These are phyloP conservation scores for Colletotrichum sp. DNA, from an alignment of 2,329 filamentous ascomycete species.

Conservation along the genomic window DNA sequence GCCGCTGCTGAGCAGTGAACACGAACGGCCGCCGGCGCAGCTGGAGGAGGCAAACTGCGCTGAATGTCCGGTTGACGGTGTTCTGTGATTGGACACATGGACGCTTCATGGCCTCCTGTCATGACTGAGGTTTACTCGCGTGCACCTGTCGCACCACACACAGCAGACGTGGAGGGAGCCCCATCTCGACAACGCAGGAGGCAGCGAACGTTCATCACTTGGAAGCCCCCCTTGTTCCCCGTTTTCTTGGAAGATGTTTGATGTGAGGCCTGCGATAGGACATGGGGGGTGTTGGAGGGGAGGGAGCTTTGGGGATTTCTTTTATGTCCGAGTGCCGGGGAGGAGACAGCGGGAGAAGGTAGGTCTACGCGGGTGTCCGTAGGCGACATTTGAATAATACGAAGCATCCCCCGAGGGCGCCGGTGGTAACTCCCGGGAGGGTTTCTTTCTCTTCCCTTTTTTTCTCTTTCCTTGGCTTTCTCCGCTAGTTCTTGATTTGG, in stretches of 20 bases:
- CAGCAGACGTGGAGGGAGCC: not conserved
- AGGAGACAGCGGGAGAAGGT: not conserved
- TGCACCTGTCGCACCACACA: slow-evolving; percentile 2
- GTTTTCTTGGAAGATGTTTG: slow-evolving; percentile 4
- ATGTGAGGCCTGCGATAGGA: not conserved
- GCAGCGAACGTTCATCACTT: not conserved
- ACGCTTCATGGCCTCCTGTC: not conserved
- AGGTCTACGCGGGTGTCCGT: not conserved
- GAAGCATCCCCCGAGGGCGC: not conserved
- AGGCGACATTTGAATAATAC: not conserved
- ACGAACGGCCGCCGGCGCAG: not conserved
- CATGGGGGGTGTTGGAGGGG: not conserved
- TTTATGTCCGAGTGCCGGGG: not conserved
- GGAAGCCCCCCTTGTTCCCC: not conserved
- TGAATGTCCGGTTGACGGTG: not conserved
- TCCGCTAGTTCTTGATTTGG: not conserved
- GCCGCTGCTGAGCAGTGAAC: not conserved
- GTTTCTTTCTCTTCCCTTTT: not conserved
- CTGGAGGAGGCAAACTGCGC: not conserved
- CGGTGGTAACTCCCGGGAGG: not conserved
- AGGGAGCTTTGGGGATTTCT: not conserved
- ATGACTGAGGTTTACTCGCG: not conserved
- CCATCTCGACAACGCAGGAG: not conserved
- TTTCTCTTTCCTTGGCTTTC: not conserved
- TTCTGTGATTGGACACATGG: not conserved